Conservation (phyloP, 129 eudicot genomes). For the Lactuca sativa region DNA sequence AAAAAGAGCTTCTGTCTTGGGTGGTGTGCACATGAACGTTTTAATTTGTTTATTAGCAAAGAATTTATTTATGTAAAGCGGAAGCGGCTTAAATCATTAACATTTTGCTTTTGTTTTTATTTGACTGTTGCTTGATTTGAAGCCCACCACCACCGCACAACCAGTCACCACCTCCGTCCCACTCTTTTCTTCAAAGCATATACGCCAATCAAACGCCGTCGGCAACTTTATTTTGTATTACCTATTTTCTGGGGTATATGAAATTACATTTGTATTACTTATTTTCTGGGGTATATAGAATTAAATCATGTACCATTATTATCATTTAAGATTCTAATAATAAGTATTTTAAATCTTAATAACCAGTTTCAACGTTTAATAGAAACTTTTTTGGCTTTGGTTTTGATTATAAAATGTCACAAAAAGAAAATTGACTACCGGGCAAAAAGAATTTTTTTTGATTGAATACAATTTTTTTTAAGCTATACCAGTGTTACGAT, state of each 20-base stretch:
- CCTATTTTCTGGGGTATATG: neutral
- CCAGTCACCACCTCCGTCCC: constrained; percentile 7
- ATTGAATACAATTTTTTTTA: no score
- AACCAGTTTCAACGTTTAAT: neutral
- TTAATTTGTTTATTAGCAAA: constrained; percentile 19
- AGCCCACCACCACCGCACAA: constrained; percentile 17
- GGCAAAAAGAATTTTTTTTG: no score
- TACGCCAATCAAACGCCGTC: neutral
- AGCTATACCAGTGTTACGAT: no score
- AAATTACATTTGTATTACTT: no score
- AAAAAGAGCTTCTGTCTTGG: constrained; percentile 19
- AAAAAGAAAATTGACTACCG: neutral
- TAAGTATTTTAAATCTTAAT: neutral
- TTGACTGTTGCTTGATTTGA: constrained; percentile 27
- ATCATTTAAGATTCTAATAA: neutral
- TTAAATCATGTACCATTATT: neutral
- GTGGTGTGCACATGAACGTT: constrained; percentile 48
- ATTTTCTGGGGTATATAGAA: no score
- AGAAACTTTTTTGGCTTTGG: neutral
- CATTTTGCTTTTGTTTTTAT: constrained; percentile 34
- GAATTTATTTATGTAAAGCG: constrained; percentile 13
- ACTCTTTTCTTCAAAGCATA: neutral
- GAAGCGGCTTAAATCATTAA: constrained; percentile 28
- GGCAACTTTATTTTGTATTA: neutral
- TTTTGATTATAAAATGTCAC: neutral